Evolutionary conservation across 2,329 filamentous ascomycete genomes (phyloP).

Genomic region (Fusarium secorum): DNA sequence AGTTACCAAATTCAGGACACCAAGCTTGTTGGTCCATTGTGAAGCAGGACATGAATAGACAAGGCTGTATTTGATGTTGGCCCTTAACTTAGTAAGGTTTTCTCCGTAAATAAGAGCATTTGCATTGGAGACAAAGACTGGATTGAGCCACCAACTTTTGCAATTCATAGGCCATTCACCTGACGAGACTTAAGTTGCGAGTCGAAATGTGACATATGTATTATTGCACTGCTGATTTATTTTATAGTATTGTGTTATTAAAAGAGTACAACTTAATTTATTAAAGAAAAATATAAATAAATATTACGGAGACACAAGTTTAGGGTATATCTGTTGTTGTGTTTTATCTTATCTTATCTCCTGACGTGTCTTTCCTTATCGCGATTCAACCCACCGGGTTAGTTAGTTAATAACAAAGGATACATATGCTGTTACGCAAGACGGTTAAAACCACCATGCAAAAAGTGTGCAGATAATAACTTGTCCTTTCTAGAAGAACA

Average conservation of each 20-base stretch:
- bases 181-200: rapidly evolving
- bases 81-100: neutral
- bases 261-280: rapidly evolving
- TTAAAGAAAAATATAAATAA: neutral
- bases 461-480: rapidly evolving
- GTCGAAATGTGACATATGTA: rapidly evolving
- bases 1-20: neutral
- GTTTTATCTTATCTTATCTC: neutral
- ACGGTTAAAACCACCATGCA: rapidly evolving
- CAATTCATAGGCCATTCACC: rapidly evolving
- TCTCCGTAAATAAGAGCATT: neutral
- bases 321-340: neutral
- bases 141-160: rapidly evolving
- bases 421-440: rapidly evolving
- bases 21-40: neutral
- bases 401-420: neutral
- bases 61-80: neutral
- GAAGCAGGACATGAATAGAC: neutral
- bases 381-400: neutral
- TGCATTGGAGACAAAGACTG: rapidly evolving
- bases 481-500: neutral
- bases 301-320: neutral
- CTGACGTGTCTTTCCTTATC: rapidly evolving
- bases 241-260: neutral
- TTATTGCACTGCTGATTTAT: rapidly evolving